phyloP scores from a whole-genome alignment of 1,284 basidiomycete species.

The Gomphus bonarii region DNA sequence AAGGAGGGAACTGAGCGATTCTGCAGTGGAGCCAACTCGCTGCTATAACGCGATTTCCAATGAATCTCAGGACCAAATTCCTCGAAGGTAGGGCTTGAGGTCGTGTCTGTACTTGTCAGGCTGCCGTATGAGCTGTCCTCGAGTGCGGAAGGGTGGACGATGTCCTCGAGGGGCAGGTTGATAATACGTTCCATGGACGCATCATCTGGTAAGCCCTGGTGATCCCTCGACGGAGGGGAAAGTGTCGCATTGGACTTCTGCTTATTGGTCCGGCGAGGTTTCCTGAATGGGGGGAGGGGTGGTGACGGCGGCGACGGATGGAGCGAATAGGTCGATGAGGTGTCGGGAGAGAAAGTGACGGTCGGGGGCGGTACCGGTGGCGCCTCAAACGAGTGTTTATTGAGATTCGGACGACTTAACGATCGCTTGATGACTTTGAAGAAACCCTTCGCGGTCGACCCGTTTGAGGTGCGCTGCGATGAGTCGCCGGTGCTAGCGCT shows the following conservation, averaged over 20 bases:
- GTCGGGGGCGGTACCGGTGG: background rate
- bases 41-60: background rate
- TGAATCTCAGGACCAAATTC: background rate
- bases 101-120: background rate
- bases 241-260: background rate
- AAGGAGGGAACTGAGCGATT: background rate
- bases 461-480: background rate
- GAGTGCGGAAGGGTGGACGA: slow-evolving; percentile 1
- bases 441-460: background rate
- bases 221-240: background rate
- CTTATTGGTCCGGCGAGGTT: background rate
- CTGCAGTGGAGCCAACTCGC: background rate
- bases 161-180: slow-evolving; percentile 3
- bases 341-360: background rate
- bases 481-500: background rate
- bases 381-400: background rate
- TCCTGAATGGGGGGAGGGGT: background rate
- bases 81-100: slow-evolving; percentile 5
- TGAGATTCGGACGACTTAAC: slow-evolving; percentile 7
- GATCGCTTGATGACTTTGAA: background rate
- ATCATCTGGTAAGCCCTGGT: background rate
- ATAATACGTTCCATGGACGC: slow-evolving; percentile 6
- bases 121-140: slow-evolving; percentile 3
- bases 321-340: background rate
- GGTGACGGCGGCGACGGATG: background rate